phyloP scores from a whole-genome alignment of 202 grass and related monocot genomes.

The Bolboschoenoplectus hybrid region DNA sequence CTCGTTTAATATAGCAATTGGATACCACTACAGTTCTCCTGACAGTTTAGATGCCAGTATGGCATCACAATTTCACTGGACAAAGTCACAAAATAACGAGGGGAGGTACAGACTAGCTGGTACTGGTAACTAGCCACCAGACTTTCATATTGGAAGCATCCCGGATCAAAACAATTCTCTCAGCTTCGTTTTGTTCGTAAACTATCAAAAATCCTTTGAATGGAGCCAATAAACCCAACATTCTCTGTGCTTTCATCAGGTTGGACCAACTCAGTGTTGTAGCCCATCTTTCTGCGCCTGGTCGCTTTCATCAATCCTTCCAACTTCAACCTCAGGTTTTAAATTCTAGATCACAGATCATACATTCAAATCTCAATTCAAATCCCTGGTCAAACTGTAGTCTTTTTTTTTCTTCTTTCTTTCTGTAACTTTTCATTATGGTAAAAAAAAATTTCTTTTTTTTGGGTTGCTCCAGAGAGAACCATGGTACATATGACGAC shows the following conservation, averaged over 20 bases:
- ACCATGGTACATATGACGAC: background rate
- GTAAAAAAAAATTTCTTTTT: background rate
- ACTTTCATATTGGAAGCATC: slow-evolving; percentile 7
- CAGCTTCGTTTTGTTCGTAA: slow-evolving; percentile 17
- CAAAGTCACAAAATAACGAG: slow-evolving; percentile 14
- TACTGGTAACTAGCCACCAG: slow-evolving; percentile 21
- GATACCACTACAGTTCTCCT: background rate
- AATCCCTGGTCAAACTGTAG: background rate
- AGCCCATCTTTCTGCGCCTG: slow-evolving; percentile 10
- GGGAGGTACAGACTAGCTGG: background rate
- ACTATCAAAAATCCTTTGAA: background rate
- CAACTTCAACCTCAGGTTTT: background rate
- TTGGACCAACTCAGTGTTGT: background rate
- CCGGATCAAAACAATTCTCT: slow-evolving; percentile 14
- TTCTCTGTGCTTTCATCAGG: slow-evolving; percentile 4
- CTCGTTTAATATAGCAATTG: background rate
- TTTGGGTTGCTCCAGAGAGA: background rate
- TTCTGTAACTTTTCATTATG: background rate
- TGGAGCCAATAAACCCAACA: slow-evolving; percentile 10
- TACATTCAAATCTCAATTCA: slow-evolving; percentile 8
- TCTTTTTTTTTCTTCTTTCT: background rate
- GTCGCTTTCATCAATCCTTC: slow-evolving; percentile 34
- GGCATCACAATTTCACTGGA: background rate
- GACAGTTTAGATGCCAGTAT: slow-evolving; percentile 13
- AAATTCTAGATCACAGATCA: background rate